Base-by-base conservation (phyloP, 1,139 yeast genomes). In the Geotrichum macrosporum region DNA sequence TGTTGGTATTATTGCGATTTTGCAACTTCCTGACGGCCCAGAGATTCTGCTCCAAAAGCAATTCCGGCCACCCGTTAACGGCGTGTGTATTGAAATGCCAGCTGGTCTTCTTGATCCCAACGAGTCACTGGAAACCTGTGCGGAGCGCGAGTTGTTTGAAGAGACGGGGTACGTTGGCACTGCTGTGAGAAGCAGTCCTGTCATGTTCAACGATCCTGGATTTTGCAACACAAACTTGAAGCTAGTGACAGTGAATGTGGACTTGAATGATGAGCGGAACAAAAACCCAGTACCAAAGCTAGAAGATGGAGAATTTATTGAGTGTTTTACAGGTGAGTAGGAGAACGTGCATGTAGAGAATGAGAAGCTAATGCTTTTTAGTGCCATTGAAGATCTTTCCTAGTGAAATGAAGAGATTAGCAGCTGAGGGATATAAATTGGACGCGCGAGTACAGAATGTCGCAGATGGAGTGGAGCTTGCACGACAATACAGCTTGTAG, bases 101-200 rank as follows among this genome's bases (percentile, higher is more conserved):
- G 98, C 98, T 0, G 98, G 98, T 0, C 71, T 92, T 51, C 76
- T 92, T 38, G 98, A 92, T 63, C 87, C 94, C 1, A 75, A 78
- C 44, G 98, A 92, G 62, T 64, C 82, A 1, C 68, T 87, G 33
- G 88, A 81, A 55, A 66, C 76, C 2, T 87, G 96, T 30, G 97
- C 97, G 0, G 73, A 81, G 47, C 75, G 98, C 52, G 98, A 92
- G 64, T 69, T 92, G 53, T 73, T 75, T 46, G 98, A 92, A 64
- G 98, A 92, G 62, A 89, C 97, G 0, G 98, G 98, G 0, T 89
- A 84, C 61, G 70, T 80, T 43, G 92, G 94, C 3, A 79, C 74
- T 20, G 76, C 78, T 27, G 41, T 50, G 9, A 35, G 68, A 2
- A 35, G 34, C 50, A 73, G 85, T 5, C 78, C 81, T 3, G 63